These are phyloP conservation scores for Oxyria digyna DNA, from an alignment of 148 eudicot species.

Conservation along the genomic window DNA sequence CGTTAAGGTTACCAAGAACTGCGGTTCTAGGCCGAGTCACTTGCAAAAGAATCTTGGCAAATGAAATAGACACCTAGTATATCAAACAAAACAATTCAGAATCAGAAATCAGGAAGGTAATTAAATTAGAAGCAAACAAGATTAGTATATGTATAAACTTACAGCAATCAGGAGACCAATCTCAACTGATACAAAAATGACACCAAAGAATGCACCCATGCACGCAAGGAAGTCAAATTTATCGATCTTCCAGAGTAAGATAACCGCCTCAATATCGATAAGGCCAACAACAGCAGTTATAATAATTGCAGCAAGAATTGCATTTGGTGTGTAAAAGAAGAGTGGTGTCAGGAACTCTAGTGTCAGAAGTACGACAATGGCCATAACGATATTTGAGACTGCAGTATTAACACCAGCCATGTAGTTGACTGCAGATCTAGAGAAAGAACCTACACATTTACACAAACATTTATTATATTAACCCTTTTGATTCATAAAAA, in stretches of 20 bases:
- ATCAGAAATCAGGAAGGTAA: neutral
- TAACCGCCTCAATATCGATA: conserved; percentile 37
- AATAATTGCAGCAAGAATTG: conserved; percentile 55
- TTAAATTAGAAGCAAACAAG: neutral
- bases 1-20: conserved; percentile 67
- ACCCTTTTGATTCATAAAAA: neutral
- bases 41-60: conserved; percentile 78
- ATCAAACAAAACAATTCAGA: neutral
- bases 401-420: conserved; percentile 58
- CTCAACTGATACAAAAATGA: conserved; percentile 44
- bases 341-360: conserved; percentile 48
- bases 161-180: conserved; percentile 59
- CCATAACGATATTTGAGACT: conserved; percentile 66
- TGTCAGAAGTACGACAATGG: conserved; percentile 35
- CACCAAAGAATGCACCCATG: conserved; percentile 68
- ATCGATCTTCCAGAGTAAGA: conserved; percentile 56
- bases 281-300: conserved; percentile 63
- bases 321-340: conserved; percentile 50
- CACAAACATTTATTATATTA: neutral
- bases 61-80: conserved; percentile 60
- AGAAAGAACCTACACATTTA: conserved; percentile 45
- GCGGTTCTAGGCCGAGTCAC: conserved; percentile 82
- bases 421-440: conserved; percentile 59
- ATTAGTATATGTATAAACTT: conserved; percentile 4
- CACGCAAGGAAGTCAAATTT: conserved; percentile 63